Base-by-base conservation (phyloP, 352 stramenopile species). In the Phytophthora meadii region DNA sequence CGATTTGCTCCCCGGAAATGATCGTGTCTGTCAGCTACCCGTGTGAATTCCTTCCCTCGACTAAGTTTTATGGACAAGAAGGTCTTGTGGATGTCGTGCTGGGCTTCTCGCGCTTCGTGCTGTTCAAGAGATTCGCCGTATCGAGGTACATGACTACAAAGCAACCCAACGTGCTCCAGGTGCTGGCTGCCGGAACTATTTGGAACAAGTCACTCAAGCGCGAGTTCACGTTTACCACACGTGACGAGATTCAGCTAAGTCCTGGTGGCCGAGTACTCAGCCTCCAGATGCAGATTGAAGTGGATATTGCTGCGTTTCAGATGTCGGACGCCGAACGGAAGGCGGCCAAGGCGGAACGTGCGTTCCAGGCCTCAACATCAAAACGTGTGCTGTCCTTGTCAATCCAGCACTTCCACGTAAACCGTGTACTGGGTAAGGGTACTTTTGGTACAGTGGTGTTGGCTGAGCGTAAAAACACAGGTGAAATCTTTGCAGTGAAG, bases 361-460 rank as follows among this genome's bases (percentile, higher is more conserved):
- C 74, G 25, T 84, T 91, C 57, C 84, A 92, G 41, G 79, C 78
- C 11, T 89, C 83, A 12, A 89, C 84, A 8, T 90, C 85, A 14
- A 95, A 95, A 70, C 85, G 87, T 44, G 87, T 95, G 55, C 63
- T 95, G 42, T 93, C 85, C 36, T 72, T 94, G 15, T 94, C 86
- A 24, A 94, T 98, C 62, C 89, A 98, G 62, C 93, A 98, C 72
- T 98, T 98, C 71, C 84, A 98, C 41, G 88, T 98, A 30, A 93
- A 98, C 39, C 94, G 96, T 54, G 92, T 98, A 22, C 74, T 99
- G 10, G 95, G 95, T 19, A 98, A 98, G 68, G 95, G 95, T 27
- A 96, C 92, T 30, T 99, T 98, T 53, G 95, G 95, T 15, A 99
- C 98, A 12, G 95, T 95, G 11, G 87, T 95, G 39, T 65, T 95